Base-by-base conservation (phyloP, 148 eudicot genomes). In the Dysphania ambrosioides region DNA sequence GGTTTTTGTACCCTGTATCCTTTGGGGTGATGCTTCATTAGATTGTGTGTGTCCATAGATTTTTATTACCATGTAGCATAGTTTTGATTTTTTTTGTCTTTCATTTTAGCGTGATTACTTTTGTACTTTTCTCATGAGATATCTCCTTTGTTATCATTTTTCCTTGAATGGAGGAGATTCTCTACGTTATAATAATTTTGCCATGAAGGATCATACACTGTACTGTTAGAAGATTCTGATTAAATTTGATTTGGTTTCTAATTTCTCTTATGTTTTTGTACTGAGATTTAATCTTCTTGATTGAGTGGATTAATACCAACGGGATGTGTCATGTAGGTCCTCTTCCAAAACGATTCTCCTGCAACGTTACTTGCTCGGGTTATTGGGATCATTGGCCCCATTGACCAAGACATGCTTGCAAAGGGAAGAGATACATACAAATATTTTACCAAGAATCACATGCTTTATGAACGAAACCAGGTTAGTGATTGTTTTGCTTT, bases 401-500 rank as follows among this genome's bases (percentile, higher is more conserved):
- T 96, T 83, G 91, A 88, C 66, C 99, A 90, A 80, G 84, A 72
- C 44, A 87, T 96, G 99, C 97, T 96, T 79, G 97, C 91, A 49
- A 92, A 96, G 87, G 99, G 99, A 76, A 86, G 88, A 61, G 99
- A 96, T 79, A 88, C 97, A 38, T 90, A 90, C 83, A 96, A 96
- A 79, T 92, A 92, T 73, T 90, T 96, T 80, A 89, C 97, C 70
- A 96, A 96, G 83, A 96, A 96, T 78, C 97, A 96, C 85, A 92
- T 96, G 99, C 92, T 96, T 75, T 96, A 96, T 83, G 99, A 96
- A 80, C 86, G 97, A 42, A 96, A 96, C 87, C 99, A 90, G 99
- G 99, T 96, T 82, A 53, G 74, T 16, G 8, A 55, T 40, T 68
- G 8, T 66, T 27, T 35, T 60, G 51, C 21, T 19, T 12, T 68